Percentiles rank a stretch among this genome's conserved stretches.
Conservation (phyloP, 208 protist genomes). For the Acanthamoeba sp. region DNA sequence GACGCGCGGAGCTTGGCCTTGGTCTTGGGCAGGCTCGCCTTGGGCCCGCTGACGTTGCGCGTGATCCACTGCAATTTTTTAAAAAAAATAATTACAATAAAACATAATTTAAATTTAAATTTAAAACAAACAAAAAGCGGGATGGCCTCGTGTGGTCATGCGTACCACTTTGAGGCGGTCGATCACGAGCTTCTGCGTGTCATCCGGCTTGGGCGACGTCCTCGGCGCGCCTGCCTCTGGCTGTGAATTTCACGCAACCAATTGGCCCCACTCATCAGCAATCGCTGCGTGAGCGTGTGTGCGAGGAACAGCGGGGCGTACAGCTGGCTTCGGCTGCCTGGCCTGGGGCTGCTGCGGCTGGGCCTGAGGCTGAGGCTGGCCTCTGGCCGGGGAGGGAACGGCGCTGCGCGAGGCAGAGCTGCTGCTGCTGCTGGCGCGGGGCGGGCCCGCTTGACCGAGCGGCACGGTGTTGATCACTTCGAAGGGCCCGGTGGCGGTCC, state of each 20-base stretch:
- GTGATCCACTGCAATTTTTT: background rate
- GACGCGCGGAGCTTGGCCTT: conserved; percentile 28
- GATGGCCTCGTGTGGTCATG: no score
- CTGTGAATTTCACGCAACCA: no score
- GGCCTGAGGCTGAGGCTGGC: background rate
- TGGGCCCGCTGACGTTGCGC: background rate
- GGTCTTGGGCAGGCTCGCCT: conserved; percentile 47
- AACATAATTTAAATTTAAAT: no score
- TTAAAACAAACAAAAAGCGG: no score
- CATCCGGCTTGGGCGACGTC: background rate
- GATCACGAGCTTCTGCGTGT: background rate
- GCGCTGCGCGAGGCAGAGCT: background rate
- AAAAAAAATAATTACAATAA: no score
- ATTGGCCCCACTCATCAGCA: background rate
- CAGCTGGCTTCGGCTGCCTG: no score
- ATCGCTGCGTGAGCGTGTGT: no score
- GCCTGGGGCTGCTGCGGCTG: background rate
- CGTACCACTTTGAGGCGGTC: background rate
- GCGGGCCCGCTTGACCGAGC: background rate
- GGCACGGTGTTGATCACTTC: conserved; percentile 58
- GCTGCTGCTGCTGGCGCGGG: background rate
- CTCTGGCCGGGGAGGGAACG: background rate
- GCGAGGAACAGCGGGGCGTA: background rate
- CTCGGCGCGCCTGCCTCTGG: background rate
- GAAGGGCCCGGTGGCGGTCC: conserved; percentile 23